Conservation (phyloP, 441 rosid genomes). For the Adansonia gregorii region DNA sequence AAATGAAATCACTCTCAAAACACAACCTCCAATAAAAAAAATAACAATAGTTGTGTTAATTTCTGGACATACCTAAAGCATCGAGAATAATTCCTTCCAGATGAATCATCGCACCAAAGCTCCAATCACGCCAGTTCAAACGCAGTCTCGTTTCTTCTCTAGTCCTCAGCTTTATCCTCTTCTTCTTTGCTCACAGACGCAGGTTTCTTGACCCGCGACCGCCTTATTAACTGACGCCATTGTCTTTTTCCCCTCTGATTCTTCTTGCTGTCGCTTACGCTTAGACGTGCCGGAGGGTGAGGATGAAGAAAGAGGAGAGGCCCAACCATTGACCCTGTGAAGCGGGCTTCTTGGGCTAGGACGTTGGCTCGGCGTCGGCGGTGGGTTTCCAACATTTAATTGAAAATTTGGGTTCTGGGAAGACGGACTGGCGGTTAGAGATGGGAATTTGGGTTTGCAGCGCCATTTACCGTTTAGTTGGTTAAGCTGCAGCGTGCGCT, state of each 20-base stretch:
- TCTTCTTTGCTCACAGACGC: conserved; percentile 52
- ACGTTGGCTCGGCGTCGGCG: conserved; percentile 39
- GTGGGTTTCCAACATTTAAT: conserved; percentile 44
- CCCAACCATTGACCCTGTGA: conserved; percentile 67
- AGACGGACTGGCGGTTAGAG: conserved; percentile 28
- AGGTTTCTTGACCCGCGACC: conserved; percentile 70
- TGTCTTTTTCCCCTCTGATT: conserved; percentile 51
- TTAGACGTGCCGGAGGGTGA: conserved; percentile 29
- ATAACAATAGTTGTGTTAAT: not conserved
- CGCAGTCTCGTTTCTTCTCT: conserved; percentile 68
- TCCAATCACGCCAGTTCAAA: conserved; percentile 87
- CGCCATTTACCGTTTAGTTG: conserved; percentile 62
- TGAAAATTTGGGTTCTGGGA: conserved; percentile 37
- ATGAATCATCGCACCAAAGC: conserved; percentile 65
- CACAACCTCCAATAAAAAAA: not conserved
- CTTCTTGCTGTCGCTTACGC: conserved; percentile 35
- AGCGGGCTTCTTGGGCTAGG: conserved; percentile 47
- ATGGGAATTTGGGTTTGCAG: conserved; percentile 50
- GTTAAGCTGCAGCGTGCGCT: conserved; percentile 25
- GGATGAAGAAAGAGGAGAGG: conserved; percentile 37
- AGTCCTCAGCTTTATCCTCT: conserved; percentile 60
- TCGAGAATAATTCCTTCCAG: conserved; percentile 71
- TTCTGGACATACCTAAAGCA: conserved; percentile 56
- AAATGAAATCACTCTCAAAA: not conserved
- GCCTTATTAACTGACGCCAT: conserved; percentile 53